These are phyloP conservation scores for Nemophila menziesii DNA, from an alignment of 257 asterid species.

Conservation along the genomic window DNA sequence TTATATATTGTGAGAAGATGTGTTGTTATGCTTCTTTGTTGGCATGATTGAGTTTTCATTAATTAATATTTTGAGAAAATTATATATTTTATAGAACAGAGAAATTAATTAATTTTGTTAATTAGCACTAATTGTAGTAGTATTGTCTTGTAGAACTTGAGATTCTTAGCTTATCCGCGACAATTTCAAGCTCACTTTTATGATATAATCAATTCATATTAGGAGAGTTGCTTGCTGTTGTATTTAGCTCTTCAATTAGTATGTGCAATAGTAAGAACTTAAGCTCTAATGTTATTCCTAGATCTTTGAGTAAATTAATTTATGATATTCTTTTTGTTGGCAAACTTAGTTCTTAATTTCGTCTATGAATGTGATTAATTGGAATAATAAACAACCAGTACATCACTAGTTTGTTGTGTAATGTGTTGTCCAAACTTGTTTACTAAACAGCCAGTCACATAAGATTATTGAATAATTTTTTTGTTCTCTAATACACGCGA, in stretches of 20 bases:
- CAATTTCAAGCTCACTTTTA: neutral
- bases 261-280: neutral
- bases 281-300: neutral
- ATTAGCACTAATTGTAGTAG: neutral
- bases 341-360: no score
- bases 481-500: no score
- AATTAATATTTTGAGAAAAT: no score
- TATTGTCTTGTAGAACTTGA: neutral
- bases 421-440: no score
- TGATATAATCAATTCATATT: neutral
- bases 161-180: neutral
- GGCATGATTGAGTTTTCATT: constrained; percentile 39
- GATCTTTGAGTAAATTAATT: neutral
- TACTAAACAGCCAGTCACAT: no score
- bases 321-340: no score
- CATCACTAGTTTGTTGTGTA: no score
- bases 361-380: no score
- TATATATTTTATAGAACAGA: constrained; percentile 20
- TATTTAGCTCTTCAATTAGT: no score
- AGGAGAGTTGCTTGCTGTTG: no score
- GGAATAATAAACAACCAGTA: no score
- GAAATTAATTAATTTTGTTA: neutral
- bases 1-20: constrained; percentile 63
- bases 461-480: no score
- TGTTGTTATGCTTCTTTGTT: constrained; percentile 69